phyloP scores from a whole-genome alignment of 140 eudicot species.

The Erigeron philadelphicus region DNA sequence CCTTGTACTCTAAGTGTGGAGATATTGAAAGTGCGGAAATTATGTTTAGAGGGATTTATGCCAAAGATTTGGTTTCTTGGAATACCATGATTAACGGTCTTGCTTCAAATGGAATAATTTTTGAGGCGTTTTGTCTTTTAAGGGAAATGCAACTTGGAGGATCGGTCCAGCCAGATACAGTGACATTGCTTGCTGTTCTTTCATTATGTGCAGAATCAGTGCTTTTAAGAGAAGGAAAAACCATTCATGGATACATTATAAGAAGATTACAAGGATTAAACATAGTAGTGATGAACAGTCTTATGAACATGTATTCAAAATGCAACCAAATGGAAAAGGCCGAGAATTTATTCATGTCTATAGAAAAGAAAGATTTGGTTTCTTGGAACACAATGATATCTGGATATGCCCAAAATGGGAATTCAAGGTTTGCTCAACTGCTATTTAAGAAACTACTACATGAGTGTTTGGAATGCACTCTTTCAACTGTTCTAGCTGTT shows the following conservation, averaged over 20 bases:
- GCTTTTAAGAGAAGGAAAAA: constrained; percentile 45
- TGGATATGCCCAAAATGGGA: constrained; percentile 55
- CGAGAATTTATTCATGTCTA: constrained; percentile 31
- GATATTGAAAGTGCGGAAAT: constrained; percentile 34
- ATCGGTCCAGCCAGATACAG: constrained; percentile 44
- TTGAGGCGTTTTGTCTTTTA: constrained; percentile 40
- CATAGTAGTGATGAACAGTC: constrained; percentile 35
- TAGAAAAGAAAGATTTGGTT: constrained; percentile 44
- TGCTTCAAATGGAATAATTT: constrained; percentile 37
- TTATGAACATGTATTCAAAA: constrained; percentile 60
- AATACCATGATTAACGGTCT: constrained; percentile 69
- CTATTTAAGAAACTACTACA: constrained; percentile 42
- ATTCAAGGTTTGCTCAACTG: constrained; percentile 36
- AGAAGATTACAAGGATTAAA: constrained; percentile 32
- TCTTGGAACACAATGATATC: constrained; percentile 66
- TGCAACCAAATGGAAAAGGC: constrained; percentile 39
- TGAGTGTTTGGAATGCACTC: constrained; percentile 32
- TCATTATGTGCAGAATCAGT: constrained; percentile 55
- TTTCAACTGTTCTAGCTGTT: constrained; percentile 51
- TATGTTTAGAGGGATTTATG: constrained; percentile 33
- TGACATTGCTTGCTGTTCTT: constrained; percentile 48
- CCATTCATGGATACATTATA: constrained; percentile 40
- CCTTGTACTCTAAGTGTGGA: constrained; percentile 52
- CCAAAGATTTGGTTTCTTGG: constrained; percentile 63
- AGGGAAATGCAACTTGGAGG: constrained; percentile 39